Evolutionary conservation across 1,139 yeast genomes (phyloP).

Genomic region (Saccharomyces hybrid): DNA sequence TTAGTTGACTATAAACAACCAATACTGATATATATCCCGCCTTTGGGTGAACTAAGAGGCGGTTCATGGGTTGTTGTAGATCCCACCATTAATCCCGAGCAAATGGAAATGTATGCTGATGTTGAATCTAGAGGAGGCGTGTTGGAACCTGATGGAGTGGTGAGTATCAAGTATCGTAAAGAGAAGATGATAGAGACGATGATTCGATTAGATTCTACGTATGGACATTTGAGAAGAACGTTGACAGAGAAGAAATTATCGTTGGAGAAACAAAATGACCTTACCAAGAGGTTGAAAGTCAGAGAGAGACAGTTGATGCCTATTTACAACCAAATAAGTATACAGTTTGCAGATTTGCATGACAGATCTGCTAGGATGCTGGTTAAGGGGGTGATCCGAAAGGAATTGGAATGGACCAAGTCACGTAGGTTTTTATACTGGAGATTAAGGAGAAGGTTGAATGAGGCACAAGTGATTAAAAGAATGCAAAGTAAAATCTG

Average conservation of each 20-base stretch:
- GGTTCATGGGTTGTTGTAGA: too few relatives aligned
- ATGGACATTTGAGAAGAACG: slow-evolving; percentile 57
- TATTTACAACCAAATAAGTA: slow-evolving; percentile 83
- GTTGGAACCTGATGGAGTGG: slow-evolving; percentile 98
- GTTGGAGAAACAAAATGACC: slow-evolving; percentile 57
- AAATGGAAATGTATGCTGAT: too few relatives aligned
- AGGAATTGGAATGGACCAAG: too few relatives aligned
- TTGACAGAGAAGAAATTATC: slow-evolving; percentile 47
- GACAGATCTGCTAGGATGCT: slow-evolving; percentile 92
- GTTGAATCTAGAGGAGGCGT: slow-evolving; percentile 72
- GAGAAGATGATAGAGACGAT: slow-evolving; percentile 43
- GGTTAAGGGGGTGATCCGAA: too few relatives aligned
- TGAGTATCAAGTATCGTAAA: slow-evolving; percentile 93
- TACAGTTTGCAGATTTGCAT: slow-evolving; percentile 95
- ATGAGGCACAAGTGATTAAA: slow-evolving; percentile 35
- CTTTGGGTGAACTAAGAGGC: too few relatives aligned
- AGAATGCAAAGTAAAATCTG: slow-evolving; percentile 62
- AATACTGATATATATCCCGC: too few relatives aligned
- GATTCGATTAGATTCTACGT: slow-evolving; percentile 68
- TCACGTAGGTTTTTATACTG: too few relatives aligned
- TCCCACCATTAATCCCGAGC: too few relatives aligned
- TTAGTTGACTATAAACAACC: too few relatives aligned
- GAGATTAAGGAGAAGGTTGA: too few relatives aligned
- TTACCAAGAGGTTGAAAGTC: slow-evolving; percentile 58
- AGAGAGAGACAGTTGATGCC: slow-evolving; percentile 82